Base-by-base conservation (phyloP, 768 basidiomycete genomes). In the Suillus hirtellus region DNA sequence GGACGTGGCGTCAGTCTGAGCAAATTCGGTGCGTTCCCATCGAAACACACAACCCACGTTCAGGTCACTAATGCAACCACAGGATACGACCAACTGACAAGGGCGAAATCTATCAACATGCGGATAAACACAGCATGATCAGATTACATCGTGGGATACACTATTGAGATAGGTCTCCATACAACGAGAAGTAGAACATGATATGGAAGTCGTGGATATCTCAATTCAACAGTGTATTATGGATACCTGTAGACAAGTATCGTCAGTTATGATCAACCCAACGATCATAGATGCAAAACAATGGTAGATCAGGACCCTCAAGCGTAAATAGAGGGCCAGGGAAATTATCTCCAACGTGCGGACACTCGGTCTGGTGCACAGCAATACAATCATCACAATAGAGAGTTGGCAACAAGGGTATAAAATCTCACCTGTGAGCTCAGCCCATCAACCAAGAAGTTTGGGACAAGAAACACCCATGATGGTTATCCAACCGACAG, bases 1-100 rank as follows among this genome's bases (percentile, higher is more conserved):
- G 97, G 97, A 31, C 81, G 95, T 35, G 97, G 96, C 1, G 80
- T 98, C 64, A 95, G 93, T 70, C 77, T 99, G 68, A 94, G 92
- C 73, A 89, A 89, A 71, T 95, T 92, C 66, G 96, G 95, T 93
- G 62, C 62, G 86, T 67, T 11, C 15, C 58, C n/a, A 4, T n/a
- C 31, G 50, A 10, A 5, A 19, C 31, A 31, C n/a, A 31, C n/a
- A 37, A 50, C 54, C 43, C 19, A 43, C 19, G 49, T 19, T 55
- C 6, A 59, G n/a, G 47, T 64, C 12, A 50, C 67, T 40, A 49
- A 60, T 37, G n/a, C 54, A 59, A n/a, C 27, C 56, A 31, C 60
- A 93, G 93, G 93, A 0, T 95, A 90, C 71, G 92, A 94, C 71
- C 93, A 94, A 68, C 81, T 95, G 24, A 95, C 93, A 17, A 80